A percentile compares a stretch with the other conserved stretches of the same genome.
phyloP scores from a whole-genome alignment of 148 eudicot species.

The Rheum nobile region DNA sequence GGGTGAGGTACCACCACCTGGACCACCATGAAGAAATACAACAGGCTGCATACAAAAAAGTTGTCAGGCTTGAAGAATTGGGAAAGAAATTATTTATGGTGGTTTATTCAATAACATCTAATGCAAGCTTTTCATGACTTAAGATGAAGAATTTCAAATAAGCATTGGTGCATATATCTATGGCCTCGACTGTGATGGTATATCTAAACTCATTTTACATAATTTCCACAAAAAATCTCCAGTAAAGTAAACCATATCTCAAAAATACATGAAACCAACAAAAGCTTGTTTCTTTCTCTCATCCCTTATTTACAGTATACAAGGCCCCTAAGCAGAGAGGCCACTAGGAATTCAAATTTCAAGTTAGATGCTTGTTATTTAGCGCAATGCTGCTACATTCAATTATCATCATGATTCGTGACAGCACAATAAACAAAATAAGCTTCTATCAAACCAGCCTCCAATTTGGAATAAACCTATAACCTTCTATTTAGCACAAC shows the following conservation, averaged over 20 bases:
- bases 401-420: neutral
- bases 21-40: conserved; percentile 97
- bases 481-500: neutral
- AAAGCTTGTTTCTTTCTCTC: neutral
- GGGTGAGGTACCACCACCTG: conserved; percentile 97
- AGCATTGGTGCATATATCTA: neutral
- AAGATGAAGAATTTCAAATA: neutral
- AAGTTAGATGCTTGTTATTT: neutral
- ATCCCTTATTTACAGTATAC: neutral
- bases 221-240: neutral
- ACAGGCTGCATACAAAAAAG: conserved; percentile 61
- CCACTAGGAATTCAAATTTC: neutral
- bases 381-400: neutral
- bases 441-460: neutral
- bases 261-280: neutral
- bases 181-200: too few relatives aligned
- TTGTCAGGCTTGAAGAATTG: neutral
- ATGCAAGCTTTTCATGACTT: neutral
- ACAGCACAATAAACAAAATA: neutral
- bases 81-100: neutral
- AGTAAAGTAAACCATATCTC: neutral
- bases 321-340: neutral
- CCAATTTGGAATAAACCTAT: neutral
- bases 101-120: neutral
- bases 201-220: too few relatives aligned